Base-by-base conservation (phyloP, 73 alveolate species). In the Paramecium primaurelia region DNA sequence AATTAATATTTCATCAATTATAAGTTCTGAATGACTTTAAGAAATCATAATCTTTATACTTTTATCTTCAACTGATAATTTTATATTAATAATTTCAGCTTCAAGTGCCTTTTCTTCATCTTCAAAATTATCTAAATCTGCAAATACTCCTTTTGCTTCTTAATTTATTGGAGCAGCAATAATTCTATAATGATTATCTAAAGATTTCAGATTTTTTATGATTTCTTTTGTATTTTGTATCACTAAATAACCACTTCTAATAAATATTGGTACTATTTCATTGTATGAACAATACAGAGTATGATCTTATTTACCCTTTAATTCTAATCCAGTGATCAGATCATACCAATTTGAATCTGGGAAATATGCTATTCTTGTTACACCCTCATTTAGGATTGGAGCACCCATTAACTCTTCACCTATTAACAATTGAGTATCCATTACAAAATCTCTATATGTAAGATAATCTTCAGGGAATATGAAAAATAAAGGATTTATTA, bases 381-480 rank as follows among this genome's bases (percentile, higher is more conserved):
- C 25, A 4, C 92, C 88, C 54, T 94, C 93, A 7, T 44, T n/a
- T 16, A 95, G 89, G 22, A 95, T 95, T 4, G 98, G 98, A 14
- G 97, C 87, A 18, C 92, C 95, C 80, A 93, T 93, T 58, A 96
- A 90, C 12, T 95, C 89, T 36, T 69, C 77, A 9, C 98, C 98
- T 58, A 96, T 83, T 95, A 96, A 92, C 92, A 94, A 92, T 58
- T 95, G 60, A 30, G 75, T 71, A 36, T 93, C 97, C 30, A 93
- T 42, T 3, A 89, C 94, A 40, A 58, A 68, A 28, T 96, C 95
- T 25, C 83, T 84, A 28, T 71, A 86, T 59, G 94, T 51, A 1
- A 44, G 47, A 30, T 94, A 95, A 77, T 92, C 95, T 7, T 77
- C 87, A 28, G 97, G 97, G 86, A 94, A 96, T n/a, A 92, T 95